A percentile compares a stretch with the other conserved stretches of the same genome.
Evolutionary conservation across 176 grass and related monocot genomes (phyloP).

Genomic region (Raddia distichophylla): DNA sequence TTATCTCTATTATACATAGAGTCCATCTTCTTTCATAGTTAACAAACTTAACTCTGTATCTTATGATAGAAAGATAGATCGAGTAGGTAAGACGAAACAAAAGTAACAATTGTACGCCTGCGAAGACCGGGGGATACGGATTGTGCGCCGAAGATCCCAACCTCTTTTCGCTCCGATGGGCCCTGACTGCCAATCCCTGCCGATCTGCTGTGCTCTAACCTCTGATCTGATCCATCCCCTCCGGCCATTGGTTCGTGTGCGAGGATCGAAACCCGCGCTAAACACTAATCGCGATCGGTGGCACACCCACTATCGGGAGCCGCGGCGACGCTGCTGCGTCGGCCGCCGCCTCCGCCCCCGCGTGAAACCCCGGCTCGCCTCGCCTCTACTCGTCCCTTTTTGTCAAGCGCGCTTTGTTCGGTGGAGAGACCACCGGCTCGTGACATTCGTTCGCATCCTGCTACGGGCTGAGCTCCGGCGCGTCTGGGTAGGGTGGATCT

Average conservation of each 20-base stretch:
- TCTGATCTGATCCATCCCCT: slow-evolving; percentile 23
- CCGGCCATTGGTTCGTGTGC: slow-evolving; percentile 28
- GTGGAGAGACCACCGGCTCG: slow-evolving; percentile 16
- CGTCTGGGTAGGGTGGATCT: not conserved
- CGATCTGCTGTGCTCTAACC: not conserved
- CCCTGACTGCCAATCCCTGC: not conserved
- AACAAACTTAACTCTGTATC: no score
- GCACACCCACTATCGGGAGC: slow-evolving; percentile 29
- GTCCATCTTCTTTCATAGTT: no score
- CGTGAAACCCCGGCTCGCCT: slow-evolving; percentile 18
- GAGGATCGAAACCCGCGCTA: not conserved
- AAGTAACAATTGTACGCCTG: no score
- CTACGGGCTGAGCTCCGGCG: not conserved
- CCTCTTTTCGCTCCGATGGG: not conserved
- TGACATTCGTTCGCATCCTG: slow-evolving; percentile 31
- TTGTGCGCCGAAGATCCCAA: slow-evolving; percentile 10
- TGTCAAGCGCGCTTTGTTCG: not conserved
- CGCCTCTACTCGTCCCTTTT: not conserved
- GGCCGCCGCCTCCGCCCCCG: not conserved
- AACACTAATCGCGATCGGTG: slow-evolving; percentile 15
- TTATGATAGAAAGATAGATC: no score
- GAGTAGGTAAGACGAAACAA: no score
- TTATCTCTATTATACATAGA: no score
- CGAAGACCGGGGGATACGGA: no score
- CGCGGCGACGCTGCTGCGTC: not conserved